Evolutionary conservation across 371 early-diverging fungal genomes (phyloP), one percentile per base, ranked within the genome.

Genomic region (Choanephora cucurbitarum): DNA sequence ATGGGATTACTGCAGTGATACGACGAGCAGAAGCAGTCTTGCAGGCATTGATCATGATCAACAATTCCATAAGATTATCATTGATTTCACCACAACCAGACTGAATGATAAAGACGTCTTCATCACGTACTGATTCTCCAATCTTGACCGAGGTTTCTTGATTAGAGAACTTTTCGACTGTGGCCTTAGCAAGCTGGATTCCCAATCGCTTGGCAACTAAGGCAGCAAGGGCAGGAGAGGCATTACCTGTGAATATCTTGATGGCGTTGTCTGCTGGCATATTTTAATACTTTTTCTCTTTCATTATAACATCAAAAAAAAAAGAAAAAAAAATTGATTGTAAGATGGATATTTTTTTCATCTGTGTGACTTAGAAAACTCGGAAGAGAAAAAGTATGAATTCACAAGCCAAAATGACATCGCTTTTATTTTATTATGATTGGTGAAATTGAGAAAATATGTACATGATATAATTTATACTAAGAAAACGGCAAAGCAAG

Each of bases 1-100:
- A 94, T 32, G 99, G 99, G 54, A 98, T 88, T 54, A 98, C 97
- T 23, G 96, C 97, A n/a, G 96, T 96, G 70, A 97, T 87, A 44
- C 90, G 79, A 56, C 91, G 88, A 50, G 96, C 96, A 39, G 93
- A 93, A 32, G 98, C 97, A 0, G 94, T 95, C 72, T 93, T 93
- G 81, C 98, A 97, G 15, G 97, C 97, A 65, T 88, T 88, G 72
- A 97, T 94, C 92, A 97, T 91, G 64, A 96, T 93, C 56, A 97
- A 82, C 37, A 96, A 83, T 72, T 98, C 98, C 92, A 98, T 95
- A 55, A 98, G 73, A 69, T 94, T 87, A 79, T 98, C 97, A 66
- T 91, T 94, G 75, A 94, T 89, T 76, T 91, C 92, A 49, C 93
- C 94, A 72, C 91, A 90, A 31, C 93, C 93, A 21, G 90, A 88